A percentile compares a stretch with the other conserved stretches of the same genome.
phyloP scores from a whole-genome alignment of 768 basidiomycete genomes.

The Lactarius deliciosus region DNA sequence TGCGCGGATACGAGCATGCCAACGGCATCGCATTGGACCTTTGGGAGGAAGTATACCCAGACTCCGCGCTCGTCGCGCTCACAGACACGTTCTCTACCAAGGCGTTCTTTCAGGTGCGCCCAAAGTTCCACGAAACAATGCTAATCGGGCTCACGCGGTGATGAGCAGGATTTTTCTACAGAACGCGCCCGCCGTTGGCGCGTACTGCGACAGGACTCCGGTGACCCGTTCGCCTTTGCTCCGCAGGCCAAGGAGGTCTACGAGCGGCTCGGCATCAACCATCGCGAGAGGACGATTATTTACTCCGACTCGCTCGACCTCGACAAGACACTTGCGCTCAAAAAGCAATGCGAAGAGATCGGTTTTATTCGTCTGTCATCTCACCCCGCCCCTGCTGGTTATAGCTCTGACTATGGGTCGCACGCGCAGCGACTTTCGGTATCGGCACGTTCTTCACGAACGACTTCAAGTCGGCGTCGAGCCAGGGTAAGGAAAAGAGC shows the following conservation, averaged over 20 bases:
- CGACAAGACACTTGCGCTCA: slow-evolving; percentile 65
- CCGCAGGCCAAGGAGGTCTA: slow-evolving; percentile 72
- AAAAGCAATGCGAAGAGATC: slow-evolving; percentile 68
- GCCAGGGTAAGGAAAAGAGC: slow-evolving; percentile 56
- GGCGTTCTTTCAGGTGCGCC: slow-evolving; percentile 73
- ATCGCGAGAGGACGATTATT: slow-evolving; percentile 64
- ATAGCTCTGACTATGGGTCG: slow-evolving; percentile 9
- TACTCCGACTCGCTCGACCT: slow-evolving; percentile 83
- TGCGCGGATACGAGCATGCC: slow-evolving; percentile 76
- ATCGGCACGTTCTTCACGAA: slow-evolving; percentile 94
- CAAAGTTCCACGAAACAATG: background rate
- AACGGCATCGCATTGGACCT: slow-evolving; percentile 74
- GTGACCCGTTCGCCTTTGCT: slow-evolving; percentile 83
- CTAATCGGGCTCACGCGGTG: background rate
- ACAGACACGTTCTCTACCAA: slow-evolving; percentile 94
- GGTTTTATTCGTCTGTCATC: slow-evolving; percentile 59
- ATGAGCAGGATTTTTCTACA: slow-evolving; percentile 54
- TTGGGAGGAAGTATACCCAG: slow-evolving; percentile 78
- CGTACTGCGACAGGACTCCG: slow-evolving; percentile 90
- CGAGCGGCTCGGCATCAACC: slow-evolving; percentile 64
- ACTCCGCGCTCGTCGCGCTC: slow-evolving; percentile 66
- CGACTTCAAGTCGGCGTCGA: slow-evolving; percentile 62
- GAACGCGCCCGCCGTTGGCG: slow-evolving; percentile 71
- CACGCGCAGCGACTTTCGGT: slow-evolving; percentile 72
- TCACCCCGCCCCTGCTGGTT: slow-evolving; percentile 6